phyloP scores from a whole-genome alignment of 2,329 filamentous ascomycete genomes.

The Aspergillus sp. region DNA sequence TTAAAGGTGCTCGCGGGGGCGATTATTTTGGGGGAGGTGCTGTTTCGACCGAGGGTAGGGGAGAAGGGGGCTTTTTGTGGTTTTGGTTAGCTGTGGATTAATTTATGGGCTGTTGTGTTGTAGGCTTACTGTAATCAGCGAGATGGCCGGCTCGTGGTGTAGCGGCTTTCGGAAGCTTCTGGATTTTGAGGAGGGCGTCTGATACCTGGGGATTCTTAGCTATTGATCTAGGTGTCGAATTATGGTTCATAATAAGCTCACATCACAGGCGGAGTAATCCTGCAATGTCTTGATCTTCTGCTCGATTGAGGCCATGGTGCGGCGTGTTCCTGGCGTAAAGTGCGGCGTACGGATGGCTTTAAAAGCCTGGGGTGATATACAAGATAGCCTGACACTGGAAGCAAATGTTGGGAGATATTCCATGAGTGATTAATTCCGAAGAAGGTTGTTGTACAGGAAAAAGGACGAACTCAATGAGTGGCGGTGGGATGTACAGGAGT shows the following conservation, averaged over 20 bases:
- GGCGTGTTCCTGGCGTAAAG: slow-evolving; percentile 1
- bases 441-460: background rate
- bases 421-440: background rate
- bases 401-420: background rate
- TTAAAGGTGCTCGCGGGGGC: slow-evolving; percentile 40
- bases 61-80: slow-evolving; percentile 26
- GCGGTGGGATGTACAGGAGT: slow-evolving; percentile 4
- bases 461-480: background rate
- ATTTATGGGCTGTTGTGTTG: background rate
- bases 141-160: slow-evolving; percentile 61
- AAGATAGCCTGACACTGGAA: background rate
- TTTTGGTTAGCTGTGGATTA: slow-evolving; percentile 4
- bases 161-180: slow-evolving; percentile 32
- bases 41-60: slow-evolving; percentile 22
- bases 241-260: slow-evolving; percentile 12
- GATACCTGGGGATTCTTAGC: slow-evolving; percentile 47
- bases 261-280: slow-evolving; percentile 40
- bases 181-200: slow-evolving; percentile 65
- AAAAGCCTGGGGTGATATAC: background rate
- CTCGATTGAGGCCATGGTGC: slow-evolving; percentile 27
- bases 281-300: slow-evolving; percentile 27
- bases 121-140: slow-evolving; percentile 50
- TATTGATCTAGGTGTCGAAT: background rate
- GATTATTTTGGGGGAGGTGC: slow-evolving; percentile 28
- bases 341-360: background rate